phyloP scores from a whole-genome alignment of 352 stramenopile species.

The Elongisporangium undulatum region DNA sequence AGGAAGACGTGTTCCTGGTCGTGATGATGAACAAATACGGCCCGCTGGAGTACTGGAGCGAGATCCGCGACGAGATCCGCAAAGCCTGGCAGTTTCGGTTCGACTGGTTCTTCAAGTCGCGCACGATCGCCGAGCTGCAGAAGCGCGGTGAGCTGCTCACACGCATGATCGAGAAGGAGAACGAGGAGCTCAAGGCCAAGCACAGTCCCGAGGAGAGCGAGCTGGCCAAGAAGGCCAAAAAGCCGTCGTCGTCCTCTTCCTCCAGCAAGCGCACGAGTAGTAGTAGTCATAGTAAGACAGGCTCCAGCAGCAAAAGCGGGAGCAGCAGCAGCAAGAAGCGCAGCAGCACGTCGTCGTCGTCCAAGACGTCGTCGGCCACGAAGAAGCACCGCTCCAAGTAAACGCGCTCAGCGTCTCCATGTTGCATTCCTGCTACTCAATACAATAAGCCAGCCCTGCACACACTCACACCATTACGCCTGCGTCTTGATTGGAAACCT shows the following conservation, averaged over 20 bases:
- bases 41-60: constrained; percentile 93
- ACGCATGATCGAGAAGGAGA: constrained; percentile 93
- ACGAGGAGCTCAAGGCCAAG: constrained; percentile 84
- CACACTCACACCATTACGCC: too few relatives aligned
- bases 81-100: constrained; percentile 99
- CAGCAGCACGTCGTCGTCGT: constrained; percentile 38
- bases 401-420: constrained; percentile 4
- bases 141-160: constrained; percentile 96
- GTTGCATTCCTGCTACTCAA: background rate
- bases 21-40: constrained; percentile 99
- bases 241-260: constrained; percentile 55
- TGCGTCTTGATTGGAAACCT: background rate
- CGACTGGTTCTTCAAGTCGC: constrained; percentile 99
- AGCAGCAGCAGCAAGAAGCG: constrained; percentile 64
- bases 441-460: background rate
- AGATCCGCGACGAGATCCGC: constrained; percentile 97
- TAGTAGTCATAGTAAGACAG: constrained; percentile 47
- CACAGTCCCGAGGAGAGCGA: constrained; percentile 69
- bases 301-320: constrained; percentile 36
- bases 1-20: constrained; percentile 98
- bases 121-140: constrained; percentile 96
- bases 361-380: constrained; percentile 38
- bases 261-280: constrained; percentile 62
- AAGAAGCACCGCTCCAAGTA: constrained; percentile 77
- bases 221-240: constrained; percentile 75